These are phyloP conservation scores for Echeveria elegans DNA, from an alignment of 164 flowering plant genomes.

Conservation along the genomic window DNA sequence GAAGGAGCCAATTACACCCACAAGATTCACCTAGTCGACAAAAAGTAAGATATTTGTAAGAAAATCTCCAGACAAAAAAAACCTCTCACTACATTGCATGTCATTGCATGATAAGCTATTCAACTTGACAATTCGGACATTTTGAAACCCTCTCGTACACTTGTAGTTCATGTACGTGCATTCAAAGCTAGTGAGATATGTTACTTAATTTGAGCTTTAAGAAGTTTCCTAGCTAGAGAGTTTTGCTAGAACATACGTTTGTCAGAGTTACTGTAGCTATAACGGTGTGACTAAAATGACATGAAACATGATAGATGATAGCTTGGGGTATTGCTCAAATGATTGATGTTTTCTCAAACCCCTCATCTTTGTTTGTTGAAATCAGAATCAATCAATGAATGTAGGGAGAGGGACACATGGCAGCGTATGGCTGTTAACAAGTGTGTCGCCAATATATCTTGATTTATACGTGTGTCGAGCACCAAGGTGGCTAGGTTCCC, in stretches of 20 bases:
- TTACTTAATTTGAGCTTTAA: background rate
- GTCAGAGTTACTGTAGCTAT: background rate
- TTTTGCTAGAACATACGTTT: background rate
- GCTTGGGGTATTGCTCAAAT: background rate
- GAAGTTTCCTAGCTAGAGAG: conserved; percentile 2
- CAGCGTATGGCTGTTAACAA: background rate
- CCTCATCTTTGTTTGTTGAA: background rate
- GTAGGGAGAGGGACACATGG: background rate
- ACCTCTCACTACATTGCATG: conserved; percentile 1
- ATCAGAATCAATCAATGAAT: background rate
- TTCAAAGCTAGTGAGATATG: background rate
- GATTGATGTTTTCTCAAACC: background rate
- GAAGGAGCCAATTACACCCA: background rate
- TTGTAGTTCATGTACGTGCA: background rate
- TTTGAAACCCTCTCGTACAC: background rate
- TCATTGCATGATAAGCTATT: background rate
- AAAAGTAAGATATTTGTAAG: background rate
- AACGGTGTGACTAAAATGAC: background rate
- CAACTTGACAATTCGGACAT: background rate
- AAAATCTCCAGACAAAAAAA: conserved; percentile 1
- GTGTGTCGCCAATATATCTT: background rate
- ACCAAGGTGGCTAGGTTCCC: background rate
- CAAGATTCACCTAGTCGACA: conserved; percentile 5
- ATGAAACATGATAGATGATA: background rate
- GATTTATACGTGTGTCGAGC: background rate